Evolutionary conservation across 1,284 basidiomycete species (phyloP), one percentile per base, ranked within the genome.

Genomic region (Malassezia pachydermatis): DNA sequence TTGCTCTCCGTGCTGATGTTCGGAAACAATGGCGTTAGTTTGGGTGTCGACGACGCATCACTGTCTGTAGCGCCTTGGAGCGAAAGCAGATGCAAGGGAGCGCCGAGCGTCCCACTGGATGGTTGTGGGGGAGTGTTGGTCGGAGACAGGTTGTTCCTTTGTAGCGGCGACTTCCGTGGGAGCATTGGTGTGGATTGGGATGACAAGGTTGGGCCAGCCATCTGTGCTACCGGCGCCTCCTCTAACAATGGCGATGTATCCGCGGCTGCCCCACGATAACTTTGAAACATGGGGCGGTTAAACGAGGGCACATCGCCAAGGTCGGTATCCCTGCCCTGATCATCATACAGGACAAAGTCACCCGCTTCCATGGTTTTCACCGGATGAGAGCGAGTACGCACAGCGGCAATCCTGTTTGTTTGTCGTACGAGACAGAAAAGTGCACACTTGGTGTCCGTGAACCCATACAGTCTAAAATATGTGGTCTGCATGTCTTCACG

Each of bases 261-360:
- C 3, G 20, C 6, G 6, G 13, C 4, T 4, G 30, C n/a, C 7
- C 44, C 45, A 6, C 50, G 44, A 32, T 52, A 24, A 20, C 47
- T 25, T 11, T 29, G 30, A 27, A 52, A 52, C 5, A 29, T 30
- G 5, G 49, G 37, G n/a, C 45, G 37, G 22, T 28, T 30, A 14
- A 47, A 46, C 10, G 17, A 22, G 9, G 11, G 2, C 32, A 16
- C 28, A 35, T 36, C 11, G 19, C 19, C 14, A n/a, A 22, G 20
- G 30, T 33, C 22, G 13, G 16, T 34, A 33, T 43, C 29, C 4
- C 37, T 25, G n/a, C 22, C 42, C 14, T 29, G 13, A 17, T 47
- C 50, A 29, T 52, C 45, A 52, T 42, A 52, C 25, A 52, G 32
- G 28, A 52, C 43, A 17, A 52, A 52, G 30, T 52, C 50, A 34